Base-by-base conservation (phyloP, 2,329 filamentous ascomycete genomes). In the Penicillium sp. region DNA sequence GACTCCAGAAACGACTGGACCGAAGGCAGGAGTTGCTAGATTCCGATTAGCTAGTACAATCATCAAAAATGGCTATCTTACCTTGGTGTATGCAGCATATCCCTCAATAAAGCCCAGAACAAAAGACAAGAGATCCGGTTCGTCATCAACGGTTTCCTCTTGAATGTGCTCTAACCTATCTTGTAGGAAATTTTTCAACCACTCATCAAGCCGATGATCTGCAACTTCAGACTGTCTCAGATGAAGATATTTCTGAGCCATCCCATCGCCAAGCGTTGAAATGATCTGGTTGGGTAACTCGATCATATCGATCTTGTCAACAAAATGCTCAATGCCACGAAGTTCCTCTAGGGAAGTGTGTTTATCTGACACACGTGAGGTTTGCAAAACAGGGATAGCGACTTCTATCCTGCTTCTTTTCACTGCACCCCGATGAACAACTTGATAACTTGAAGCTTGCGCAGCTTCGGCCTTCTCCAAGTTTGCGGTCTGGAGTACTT, bases 281-380 rank as follows among this genome's bases (percentile, higher is more conserved):
- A 92, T 85, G 2, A 95, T 79, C 72, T 96, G 91, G 59, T 89
- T 92, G 0, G 91, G 91, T 40, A 92, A 76, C 70, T 94, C 89
- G 25, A 96, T 86, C 61, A 82, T 89, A 63, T 95, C 90, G 8
- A 96, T 73, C 54, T 84, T 88, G 43, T 83, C 82, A 6, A 91
- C 86, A 56, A 96, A 87, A 48, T 84, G 80, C 23, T 85, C 78
- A 12, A 86, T 85, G 57, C 81, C 86, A 63, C 91, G 88, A 51
- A 95, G 85, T 67, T 95, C 91, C 68, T 95, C 90, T 5, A 95
- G 73, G 3, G 84, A 73, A 41, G 66, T 77, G 58, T 69, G 75
- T 8, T 69, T 73, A 75, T 90, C 87, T 50, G 84, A 85, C 2
- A 88, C 88, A 62, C 89, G 82, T 25, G 85, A 88, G 1, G 90